These are phyloP conservation scores for Starmerella powellii DNA, from an alignment of 805 yeast genomes.

Conservation along the genomic window DNA sequence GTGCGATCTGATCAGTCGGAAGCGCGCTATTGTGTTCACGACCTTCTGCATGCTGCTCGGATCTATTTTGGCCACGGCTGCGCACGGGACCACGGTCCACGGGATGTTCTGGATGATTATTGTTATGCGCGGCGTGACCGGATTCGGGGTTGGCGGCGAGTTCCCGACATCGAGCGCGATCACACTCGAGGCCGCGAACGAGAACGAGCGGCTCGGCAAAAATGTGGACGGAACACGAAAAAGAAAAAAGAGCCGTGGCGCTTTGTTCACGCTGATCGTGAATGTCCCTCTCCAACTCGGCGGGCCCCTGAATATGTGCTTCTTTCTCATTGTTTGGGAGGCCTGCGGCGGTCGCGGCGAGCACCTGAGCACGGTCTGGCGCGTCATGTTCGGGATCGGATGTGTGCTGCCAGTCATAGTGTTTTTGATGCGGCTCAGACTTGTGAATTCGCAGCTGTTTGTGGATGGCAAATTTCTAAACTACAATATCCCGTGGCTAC, in stretches of 20 bases:
- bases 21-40: conserved; percentile 50
- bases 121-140: conserved; percentile 62
- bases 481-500: conserved; percentile 43
- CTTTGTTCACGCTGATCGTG: conserved; percentile 55
- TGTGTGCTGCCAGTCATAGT: conserved; percentile 65
- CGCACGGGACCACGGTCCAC: conserved; percentile 45
- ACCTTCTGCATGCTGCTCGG: conserved; percentile 52
- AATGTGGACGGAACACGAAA: neutral
- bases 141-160: conserved; percentile 71
- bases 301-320: conserved; percentile 60
- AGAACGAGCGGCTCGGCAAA: conserved; percentile 2
- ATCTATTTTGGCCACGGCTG: conserved; percentile 52
- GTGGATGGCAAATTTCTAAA: conserved; percentile 50
- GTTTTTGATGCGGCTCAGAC: conserved; percentile 56
- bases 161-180: conserved; percentile 58
- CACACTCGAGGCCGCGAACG: conserved; percentile 61
- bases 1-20: conserved; percentile 55
- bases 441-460: conserved; percentile 56
- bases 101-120: conserved; percentile 72
- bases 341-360: conserved; percentile 39
- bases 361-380: conserved; percentile 46
- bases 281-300: conserved; percentile 65
- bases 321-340: conserved; percentile 55
- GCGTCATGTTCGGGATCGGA: conserved; percentile 59
- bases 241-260: conserved; percentile 38